These are phyloP conservation scores for Solanum ossicruentum DNA, from an alignment of 257 asterid species.

Conservation along the genomic window DNA sequence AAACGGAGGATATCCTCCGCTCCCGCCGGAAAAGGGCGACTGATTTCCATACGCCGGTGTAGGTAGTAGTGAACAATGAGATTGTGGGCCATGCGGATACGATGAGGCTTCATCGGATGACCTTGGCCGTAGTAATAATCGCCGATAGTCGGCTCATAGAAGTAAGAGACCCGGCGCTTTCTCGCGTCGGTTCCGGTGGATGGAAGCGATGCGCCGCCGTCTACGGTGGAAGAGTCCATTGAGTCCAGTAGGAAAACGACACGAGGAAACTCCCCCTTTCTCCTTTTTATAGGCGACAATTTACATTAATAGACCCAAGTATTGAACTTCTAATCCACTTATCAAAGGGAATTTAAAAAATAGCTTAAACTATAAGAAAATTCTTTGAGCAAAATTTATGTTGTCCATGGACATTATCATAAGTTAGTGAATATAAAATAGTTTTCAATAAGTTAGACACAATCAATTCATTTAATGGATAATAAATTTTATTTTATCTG, in stretches of 20 bases:
- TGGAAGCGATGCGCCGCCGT: constrained; percentile 18
- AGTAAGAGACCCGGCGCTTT: constrained; percentile 18
- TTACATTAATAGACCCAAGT: background rate
- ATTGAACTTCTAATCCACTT: background rate
- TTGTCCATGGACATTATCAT: background rate
- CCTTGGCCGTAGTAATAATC: constrained; percentile 22
- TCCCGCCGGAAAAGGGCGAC: constrained; percentile 17
- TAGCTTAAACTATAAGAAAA: background rate
- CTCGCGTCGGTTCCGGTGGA: constrained; percentile 11
- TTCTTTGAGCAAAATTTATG: background rate
- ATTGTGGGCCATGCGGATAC: constrained; percentile 21
- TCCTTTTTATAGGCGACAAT: background rate
- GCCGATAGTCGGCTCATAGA: constrained; percentile 21
- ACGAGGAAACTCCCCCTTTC: background rate
- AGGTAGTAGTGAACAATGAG: constrained; percentile 16
- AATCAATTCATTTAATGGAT: background rate
- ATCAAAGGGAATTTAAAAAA: background rate
- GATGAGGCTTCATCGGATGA: constrained; percentile 21
- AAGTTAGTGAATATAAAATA: no score
- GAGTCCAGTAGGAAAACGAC: background rate
- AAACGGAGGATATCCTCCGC: constrained; percentile 11
- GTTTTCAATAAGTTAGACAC: background rate
- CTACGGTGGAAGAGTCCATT: constrained; percentile 7
- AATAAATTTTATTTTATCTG: background rate
- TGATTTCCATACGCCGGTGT: constrained; percentile 19